phyloP scores from a whole-genome alignment of 1,139 yeast species.

The Diutina pseudorugosa region DNA sequence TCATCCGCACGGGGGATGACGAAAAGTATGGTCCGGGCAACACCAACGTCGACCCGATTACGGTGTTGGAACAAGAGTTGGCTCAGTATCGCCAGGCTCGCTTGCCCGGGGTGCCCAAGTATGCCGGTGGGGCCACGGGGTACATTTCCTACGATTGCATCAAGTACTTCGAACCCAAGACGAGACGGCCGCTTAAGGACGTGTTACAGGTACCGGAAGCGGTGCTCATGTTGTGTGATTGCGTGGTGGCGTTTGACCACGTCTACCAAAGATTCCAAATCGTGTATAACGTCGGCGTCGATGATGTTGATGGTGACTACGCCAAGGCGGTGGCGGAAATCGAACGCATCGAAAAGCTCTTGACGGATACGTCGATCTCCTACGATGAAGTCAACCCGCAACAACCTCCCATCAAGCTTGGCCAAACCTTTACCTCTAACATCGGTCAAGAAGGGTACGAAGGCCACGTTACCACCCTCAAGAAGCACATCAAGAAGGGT shows the following conservation, averaged over 20 bases:
- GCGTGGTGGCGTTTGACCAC: constrained; percentile 84
- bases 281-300: constrained; percentile 60
- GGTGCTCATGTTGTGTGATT: constrained; percentile 80
- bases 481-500: constrained; percentile 75
- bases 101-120: constrained; percentile 68
- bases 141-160: constrained; percentile 93
- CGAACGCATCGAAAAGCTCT: constrained; percentile 37
- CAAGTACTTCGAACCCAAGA: constrained; percentile 88
- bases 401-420: constrained; percentile 58
- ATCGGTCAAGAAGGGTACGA: constrained; percentile 93
- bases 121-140: constrained; percentile 95
- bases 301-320: constrained; percentile 32
- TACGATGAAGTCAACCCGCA: constrained; percentile 26
- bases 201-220: constrained; percentile 82
- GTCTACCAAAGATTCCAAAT: constrained; percentile 88
- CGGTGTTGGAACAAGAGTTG: constrained; percentile 63
- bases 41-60: constrained; percentile 61
- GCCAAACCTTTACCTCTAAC: constrained; percentile 68
- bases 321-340: constrained; percentile 45
- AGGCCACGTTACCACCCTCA: constrained; percentile 58
- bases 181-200: constrained; percentile 65
- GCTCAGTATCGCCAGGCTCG: constrained; percentile 52
- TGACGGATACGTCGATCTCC: constrained; percentile 25
- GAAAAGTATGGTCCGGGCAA: constrained; percentile 19
- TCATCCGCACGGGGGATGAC: constrained; percentile 66